Conservation (phyloP, 352 stramenopile species). For the Phytophthora palmivora region DNA sequence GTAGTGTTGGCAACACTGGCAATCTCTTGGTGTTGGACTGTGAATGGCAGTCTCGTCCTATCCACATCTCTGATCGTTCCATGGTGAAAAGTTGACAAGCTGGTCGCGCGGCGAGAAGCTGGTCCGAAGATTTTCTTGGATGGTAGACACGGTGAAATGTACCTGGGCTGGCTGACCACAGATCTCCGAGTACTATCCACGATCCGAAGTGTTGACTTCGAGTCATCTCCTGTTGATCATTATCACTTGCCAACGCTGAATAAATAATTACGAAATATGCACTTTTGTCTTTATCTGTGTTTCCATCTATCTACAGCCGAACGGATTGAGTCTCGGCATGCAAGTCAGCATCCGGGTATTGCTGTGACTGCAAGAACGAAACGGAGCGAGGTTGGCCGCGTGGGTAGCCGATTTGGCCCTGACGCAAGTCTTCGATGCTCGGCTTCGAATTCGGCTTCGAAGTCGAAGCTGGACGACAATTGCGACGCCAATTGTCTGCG, state of each 20-base stretch:
- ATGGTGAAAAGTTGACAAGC: constrained; percentile 22
- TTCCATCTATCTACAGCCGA: constrained; percentile 41
- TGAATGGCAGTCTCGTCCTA: constrained; percentile 10
- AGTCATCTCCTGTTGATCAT: not conserved
- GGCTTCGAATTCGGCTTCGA: constrained; percentile 62
- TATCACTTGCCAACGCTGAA: not conserved
- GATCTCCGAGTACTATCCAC: not conserved
- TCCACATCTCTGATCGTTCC: constrained; percentile 25
- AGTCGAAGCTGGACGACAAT: constrained; percentile 59
- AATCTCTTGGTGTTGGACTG: not conserved
- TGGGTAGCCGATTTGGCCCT: constrained; percentile 59
- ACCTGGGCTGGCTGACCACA: constrained; percentile 6
- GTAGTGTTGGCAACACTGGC: not conserved
- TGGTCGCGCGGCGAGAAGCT: constrained; percentile 9
- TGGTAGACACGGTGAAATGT: constrained; percentile 1
- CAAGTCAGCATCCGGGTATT: constrained; percentile 75
- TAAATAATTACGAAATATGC: constrained; percentile 20
- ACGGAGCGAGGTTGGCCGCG: constrained; percentile 63
- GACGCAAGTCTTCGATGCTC: constrained; percentile 50
- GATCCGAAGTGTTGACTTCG: not conserved
- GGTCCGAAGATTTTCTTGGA: constrained; percentile 4
- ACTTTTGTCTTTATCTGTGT: constrained; percentile 11
- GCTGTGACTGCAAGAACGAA: constrained; percentile 78
- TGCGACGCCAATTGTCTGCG: constrained; percentile 25
- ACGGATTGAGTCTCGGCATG: constrained; percentile 67